Conservation (phyloP, 495 filamentous ascomycete species). For the Aspergillus nidulans region DNA sequence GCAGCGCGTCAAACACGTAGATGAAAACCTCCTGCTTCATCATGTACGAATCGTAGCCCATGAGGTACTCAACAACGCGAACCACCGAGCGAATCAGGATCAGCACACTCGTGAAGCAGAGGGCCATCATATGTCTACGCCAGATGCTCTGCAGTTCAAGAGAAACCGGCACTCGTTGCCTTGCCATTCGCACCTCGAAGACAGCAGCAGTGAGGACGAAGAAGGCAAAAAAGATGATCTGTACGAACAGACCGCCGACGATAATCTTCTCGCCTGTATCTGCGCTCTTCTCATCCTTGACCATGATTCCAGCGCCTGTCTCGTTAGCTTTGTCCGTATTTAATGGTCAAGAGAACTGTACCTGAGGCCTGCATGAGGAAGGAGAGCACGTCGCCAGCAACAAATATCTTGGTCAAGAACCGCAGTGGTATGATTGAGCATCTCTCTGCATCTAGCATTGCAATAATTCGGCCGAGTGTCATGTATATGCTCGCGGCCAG, state of each 20-base stretch:
- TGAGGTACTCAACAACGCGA: conserved; percentile 57
- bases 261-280: conserved; percentile 35
- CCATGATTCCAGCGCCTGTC: conserved; percentile 34
- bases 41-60: conserved; percentile 50
- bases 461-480: conserved; percentile 49
- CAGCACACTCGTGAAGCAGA: conserved; percentile 49
- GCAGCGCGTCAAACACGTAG: conserved; percentile 58
- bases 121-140: conserved; percentile 45
- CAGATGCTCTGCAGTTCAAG: conserved; percentile 26
- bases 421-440: conserved; percentile 33
- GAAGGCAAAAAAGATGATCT: conserved; percentile 50
- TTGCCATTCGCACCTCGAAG: conserved; percentile 34
- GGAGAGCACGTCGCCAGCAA: conserved; percentile 33
- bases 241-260: conserved; percentile 45
- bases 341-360: background rate
- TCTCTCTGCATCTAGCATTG: conserved; percentile 36
- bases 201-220: conserved; percentile 45
- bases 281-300: conserved; percentile 12
- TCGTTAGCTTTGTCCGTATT: background rate
- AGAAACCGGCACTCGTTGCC: conserved; percentile 14
- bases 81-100: conserved; percentile 61
- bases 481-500: conserved; percentile 55
- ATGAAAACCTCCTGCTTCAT: conserved; percentile 54
- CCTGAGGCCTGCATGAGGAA: conserved; percentile 41
- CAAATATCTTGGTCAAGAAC: conserved; percentile 47